Base-by-base conservation (phyloP, 768 basidiomycete species). In the Panellus pusillus region DNA sequence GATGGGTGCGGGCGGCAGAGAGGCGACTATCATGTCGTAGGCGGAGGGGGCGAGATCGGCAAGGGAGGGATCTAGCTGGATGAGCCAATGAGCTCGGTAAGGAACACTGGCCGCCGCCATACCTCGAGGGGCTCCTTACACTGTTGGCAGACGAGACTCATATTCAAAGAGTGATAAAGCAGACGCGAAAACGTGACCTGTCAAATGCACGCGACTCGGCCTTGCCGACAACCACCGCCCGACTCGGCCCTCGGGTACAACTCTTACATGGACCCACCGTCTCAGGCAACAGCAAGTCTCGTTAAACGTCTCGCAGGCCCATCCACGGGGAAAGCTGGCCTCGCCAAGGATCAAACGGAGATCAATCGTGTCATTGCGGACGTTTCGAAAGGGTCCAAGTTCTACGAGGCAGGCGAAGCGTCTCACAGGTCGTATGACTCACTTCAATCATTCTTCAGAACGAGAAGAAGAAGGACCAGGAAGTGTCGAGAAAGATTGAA, bases 41-140 rank as follows among this genome's bases (percentile, higher is more conserved):
- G 89, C 85, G 13, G 93, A 90, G 18, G 89, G 92, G 5, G 89
- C 83, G 50, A 96, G 76, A 66, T 93, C 89, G 44, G 89, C 78
- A 13, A 97, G 76, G n/a, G 93, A 94, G n/a, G 85, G 87, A 75
- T 98, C 95, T 61, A 93, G 80, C 83, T 91, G 63, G 32, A 47
- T 47, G 13, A 49, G 35, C 19, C 24, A 14, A 39, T 55, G 41
- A 58, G 54, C 24, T 51, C 43, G 47, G 62, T 29, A 46, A 50
- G 39, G 4, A 41, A 17, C 9, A 42, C 36, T 49, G 39, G 3
- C 32, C 42, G 19, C 31, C 15, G 41, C 31, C 59, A 54, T 68
- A 89, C 89, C 81, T 93, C 87, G 31, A 97, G 73, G 6, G 91
- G 91, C 65, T 95, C 89, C 71, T 92, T 93, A 77, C 91, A 93